Evolutionary conservation across 2,329 filamentous ascomycete genomes (phyloP), one percentile per base, ranked within the genome.

Genomic region (Curvularia verruculosa): DNA sequence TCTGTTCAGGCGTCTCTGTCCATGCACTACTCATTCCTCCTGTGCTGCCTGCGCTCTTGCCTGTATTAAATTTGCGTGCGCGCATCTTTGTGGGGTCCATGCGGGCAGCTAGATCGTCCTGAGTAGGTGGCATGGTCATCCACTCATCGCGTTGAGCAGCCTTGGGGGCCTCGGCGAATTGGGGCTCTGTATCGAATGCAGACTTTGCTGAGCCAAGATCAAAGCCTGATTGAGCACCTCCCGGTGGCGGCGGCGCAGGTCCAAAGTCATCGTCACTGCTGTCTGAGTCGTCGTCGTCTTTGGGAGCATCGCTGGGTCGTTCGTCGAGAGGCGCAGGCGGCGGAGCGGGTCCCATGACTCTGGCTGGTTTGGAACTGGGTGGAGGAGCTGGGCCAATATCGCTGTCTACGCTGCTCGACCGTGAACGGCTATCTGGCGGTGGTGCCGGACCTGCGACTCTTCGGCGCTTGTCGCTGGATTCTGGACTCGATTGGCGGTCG

Each of bases 1-100:
- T 96, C 77, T 97, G 85, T 73, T 94, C 90, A 0, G 92, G 90
- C 8, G 92, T 96, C 76, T 98, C 94, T 0, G 91, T 93, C 94
- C 94, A 98, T 41, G 94, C 86, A 47, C 63, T 70, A 21, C 86
- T 87, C 70, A 85, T 84, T 44, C 78, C 74, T n/a, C 72, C 72
- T 4, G 77, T 76, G 8, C 76, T 79, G 59, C 80, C 81, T 1
- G 85, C 81, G 3, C 83, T 81, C 68, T 86, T 87, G 5, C 87
- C 85, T 0, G 89, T 89, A 49, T 91, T 87, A 80, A 97, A 98
- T 64, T 91, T 92, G 59, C 92, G 88, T 61, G 87, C 88, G 67
- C 89, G 87, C 58, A 94, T 81, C 75, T 93, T 93, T 4, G 92
- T 94, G 1, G 94, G 91, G 76, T 97, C 93, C 65, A 90, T 80